phyloP scores from a whole-genome alignment of 169 alveolate genomes.

The Theileria equi region DNA sequence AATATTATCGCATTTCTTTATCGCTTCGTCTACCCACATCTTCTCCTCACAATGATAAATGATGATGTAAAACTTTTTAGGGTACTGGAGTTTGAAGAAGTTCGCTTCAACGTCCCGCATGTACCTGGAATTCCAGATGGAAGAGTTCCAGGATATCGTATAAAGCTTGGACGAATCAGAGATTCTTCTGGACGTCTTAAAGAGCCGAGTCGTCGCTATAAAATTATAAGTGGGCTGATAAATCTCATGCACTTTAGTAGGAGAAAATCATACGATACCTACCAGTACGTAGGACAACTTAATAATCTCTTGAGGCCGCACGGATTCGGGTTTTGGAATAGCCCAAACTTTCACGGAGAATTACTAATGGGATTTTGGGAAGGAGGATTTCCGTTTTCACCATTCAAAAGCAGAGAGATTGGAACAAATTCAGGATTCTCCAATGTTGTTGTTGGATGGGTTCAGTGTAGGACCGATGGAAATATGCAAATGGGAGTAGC shows the following conservation, averaged over 20 bases:
- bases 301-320: conserved; percentile 80
- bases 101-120: conserved; percentile 32
- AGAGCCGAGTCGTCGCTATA: conserved; percentile 29
- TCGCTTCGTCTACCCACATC: conserved; percentile 33
- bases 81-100: conserved; percentile 16
- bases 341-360: conserved; percentile 79
- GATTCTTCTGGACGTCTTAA: conserved; percentile 18
- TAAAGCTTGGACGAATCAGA: too few species aligned
- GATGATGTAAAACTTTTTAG: conserved; percentile 8
- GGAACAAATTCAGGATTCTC: conserved; percentile 82
- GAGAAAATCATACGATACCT: conserved; percentile 4
- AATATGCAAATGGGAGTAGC: conserved; percentile 76
- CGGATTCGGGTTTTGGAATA: conserved; percentile 87
- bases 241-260: conserved; percentile 10
- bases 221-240: conserved; percentile 8
- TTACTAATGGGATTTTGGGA: conserved; percentile 85
- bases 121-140: neutral
- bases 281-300: conserved; percentile 80
- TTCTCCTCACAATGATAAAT: conserved; percentile 2
- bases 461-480: conserved; percentile 57
- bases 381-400: conserved; percentile 80
- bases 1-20: conserved; percentile 26
- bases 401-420: conserved; percentile 81
- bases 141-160: conserved; percentile 5
- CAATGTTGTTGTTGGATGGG: conserved; percentile 78